A percentile compares a stretch with the other conserved stretches of the same genome.
These are phyloP conservation scores for Platanthera zijinensis DNA, from an alignment of 106 monocot genomes.

Conservation along the genomic window DNA sequence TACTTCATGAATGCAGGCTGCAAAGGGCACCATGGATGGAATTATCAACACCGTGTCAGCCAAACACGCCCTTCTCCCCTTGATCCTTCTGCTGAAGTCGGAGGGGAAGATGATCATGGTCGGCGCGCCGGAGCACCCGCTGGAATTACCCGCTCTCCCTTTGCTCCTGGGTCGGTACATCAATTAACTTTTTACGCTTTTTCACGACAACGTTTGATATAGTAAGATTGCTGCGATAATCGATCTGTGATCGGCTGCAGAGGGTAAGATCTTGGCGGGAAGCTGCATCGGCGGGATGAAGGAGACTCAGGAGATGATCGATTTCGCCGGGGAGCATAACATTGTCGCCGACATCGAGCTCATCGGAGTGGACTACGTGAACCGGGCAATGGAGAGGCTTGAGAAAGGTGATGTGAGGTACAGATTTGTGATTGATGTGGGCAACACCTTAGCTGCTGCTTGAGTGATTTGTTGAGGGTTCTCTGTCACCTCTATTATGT, in stretches of 20 bases:
- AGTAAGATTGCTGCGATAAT: background rate
- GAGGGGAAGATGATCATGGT: conserved; percentile 73
- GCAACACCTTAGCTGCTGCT: conserved; percentile 29
- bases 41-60: conserved; percentile 86
- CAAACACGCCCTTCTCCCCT: conserved; percentile 29
- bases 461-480: background rate
- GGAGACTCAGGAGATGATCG: conserved; percentile 91
- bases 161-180: conserved; percentile 38
- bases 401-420: conserved; percentile 59
- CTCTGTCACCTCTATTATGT: background rate
- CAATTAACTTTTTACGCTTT: background rate
- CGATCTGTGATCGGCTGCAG: conserved; percentile 15
- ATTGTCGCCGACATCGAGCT: conserved; percentile 80
- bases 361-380: conserved; percentile 49
- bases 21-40: conserved; percentile 75
- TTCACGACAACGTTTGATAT: background rate
- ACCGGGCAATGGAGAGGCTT: conserved; percentile 65
- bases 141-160: conserved; percentile 48
- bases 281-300: conserved; percentile 69
- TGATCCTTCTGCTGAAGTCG: conserved; percentile 50
- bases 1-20: conserved; percentile 30
- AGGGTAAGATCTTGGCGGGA: conserved; percentile 55
- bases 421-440: conserved; percentile 83
- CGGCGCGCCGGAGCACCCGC: conserved; percentile 61
- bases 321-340: conserved; percentile 65